Evolutionary conservation across 202 grass and related monocot genomes (phyloP).

Genomic region (Carex arenaria): DNA sequence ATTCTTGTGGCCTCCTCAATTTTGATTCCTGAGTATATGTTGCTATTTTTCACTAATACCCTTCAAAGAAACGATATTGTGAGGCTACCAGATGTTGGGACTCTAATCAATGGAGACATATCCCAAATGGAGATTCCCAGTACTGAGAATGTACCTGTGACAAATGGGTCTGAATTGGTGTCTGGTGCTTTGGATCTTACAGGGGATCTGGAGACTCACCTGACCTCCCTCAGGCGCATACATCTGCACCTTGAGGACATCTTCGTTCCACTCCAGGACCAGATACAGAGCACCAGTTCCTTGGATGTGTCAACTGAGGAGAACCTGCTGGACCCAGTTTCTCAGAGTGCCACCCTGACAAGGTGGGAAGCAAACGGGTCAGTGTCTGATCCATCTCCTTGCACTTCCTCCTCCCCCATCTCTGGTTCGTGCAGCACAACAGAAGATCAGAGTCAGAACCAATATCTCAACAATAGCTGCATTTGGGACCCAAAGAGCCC

Average conservation of each 20-base stretch:
- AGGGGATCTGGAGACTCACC: conserved; percentile 60
- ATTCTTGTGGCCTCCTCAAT: conserved; percentile 47
- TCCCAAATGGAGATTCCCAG: conserved; percentile 10
- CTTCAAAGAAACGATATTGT: conserved; percentile 46
- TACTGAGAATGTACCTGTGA: conserved; percentile 11
- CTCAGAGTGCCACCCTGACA: neutral
- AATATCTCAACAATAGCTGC: conserved; percentile 14
- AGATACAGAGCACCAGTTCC: conserved; percentile 29
- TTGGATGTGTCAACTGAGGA: neutral
- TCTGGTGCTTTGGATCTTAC: conserved; percentile 45
- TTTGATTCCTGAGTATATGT: conserved; percentile 47
- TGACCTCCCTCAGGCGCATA: conserved; percentile 55
- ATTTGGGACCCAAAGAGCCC: neutral
- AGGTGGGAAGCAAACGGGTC: conserved; percentile 22
- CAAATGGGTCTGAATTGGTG: neutral
- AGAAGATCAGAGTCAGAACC: conserved; percentile 33
- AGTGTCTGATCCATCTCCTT: conserved; percentile 18
- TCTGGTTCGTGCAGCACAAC: conserved; percentile 38
- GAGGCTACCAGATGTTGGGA: conserved; percentile 39
- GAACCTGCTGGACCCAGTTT: neutral
- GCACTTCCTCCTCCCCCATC: conserved; percentile 37
- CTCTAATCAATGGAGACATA: conserved; percentile 4
- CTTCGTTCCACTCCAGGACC: conserved; percentile 36
- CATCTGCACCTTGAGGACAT: conserved; percentile 55
- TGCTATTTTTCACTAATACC: conserved; percentile 64